phyloP scores from a whole-genome alignment of 805 yeast species.

The Suhomyces sp. region DNA sequence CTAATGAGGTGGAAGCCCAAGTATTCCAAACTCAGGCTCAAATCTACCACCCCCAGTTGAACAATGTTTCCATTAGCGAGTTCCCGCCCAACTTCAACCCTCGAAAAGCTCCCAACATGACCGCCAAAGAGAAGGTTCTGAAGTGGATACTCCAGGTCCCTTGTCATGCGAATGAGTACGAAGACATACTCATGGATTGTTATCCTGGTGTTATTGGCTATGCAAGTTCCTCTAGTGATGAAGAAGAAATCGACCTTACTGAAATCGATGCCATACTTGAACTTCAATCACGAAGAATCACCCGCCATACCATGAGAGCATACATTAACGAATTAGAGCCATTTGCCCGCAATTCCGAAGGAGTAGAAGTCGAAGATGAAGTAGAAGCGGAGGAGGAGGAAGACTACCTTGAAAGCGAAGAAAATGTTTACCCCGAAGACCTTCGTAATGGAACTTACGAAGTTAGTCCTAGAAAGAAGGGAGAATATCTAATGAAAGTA shows the following conservation, averaged over 20 bases:
- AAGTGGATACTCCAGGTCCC: constrained; percentile 66
- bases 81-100: constrained; percentile 51
- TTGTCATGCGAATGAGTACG: constrained; percentile 26
- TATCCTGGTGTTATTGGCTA: constrained; percentile 47
- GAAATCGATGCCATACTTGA: constrained; percentile 50
- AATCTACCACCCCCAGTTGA: no score
- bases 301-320: constrained; percentile 40
- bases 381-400: constrained; percentile 1
- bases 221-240: constrained; percentile 18
- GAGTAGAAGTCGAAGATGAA: not conserved
- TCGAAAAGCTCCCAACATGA: constrained; percentile 61
- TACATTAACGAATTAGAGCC: constrained; percentile 28
- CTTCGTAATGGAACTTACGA: no score
- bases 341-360: constrained; percentile 4
- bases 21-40: no score
- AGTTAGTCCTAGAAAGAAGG: no score
- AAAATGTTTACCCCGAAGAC: no score
- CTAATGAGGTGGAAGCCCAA: no score
- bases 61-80: no score
- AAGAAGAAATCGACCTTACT: constrained; percentile 12
- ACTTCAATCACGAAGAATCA: constrained; percentile 52
- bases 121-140: constrained; percentile 61
- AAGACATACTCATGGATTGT: constrained; percentile 39
- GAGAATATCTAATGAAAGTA: constrained; percentile 3
- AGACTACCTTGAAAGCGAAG: no score